Evolutionary conservation across 805 yeast species (phyloP).

Genomic region (Candida coquimbonensis): DNA sequence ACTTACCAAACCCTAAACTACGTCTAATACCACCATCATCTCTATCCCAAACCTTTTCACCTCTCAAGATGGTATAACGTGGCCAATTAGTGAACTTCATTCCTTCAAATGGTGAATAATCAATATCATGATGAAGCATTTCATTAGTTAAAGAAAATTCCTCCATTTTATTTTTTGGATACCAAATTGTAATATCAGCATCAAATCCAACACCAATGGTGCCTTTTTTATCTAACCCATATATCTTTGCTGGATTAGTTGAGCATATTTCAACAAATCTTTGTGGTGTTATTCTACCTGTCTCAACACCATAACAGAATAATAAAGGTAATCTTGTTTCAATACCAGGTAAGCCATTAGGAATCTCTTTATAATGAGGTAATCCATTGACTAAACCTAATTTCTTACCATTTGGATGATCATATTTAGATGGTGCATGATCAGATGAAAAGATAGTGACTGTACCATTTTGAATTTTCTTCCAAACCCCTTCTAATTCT

Average conservation of each 20-base stretch:
- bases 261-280: conserved; percentile 38
- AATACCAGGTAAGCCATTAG: conserved; percentile 44
- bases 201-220: conserved; percentile 38
- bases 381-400: conserved; percentile 32
- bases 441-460: conserved; percentile 40
- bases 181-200: conserved; percentile 44
- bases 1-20: conserved; percentile 18
- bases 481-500: conserved; percentile 40
- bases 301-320: conserved; percentile 38
- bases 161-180: conserved; percentile 29
- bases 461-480: conserved; percentile 38
- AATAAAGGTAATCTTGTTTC: conserved; percentile 40
- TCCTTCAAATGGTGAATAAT: conserved; percentile 35
- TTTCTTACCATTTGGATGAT: conserved; percentile 36
- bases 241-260: conserved; percentile 39
- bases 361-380: conserved; percentile 36
- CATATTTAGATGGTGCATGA: conserved; percentile 39
- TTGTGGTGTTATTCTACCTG: conserved; percentile 33
- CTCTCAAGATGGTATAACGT: conserved; percentile 34
- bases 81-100: conserved; percentile 39
- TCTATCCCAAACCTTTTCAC: conserved; percentile 27
- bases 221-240: conserved; percentile 38
- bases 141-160: conserved; percentile 24
- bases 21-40: conserved; percentile 18
- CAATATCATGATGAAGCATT: conserved; percentile 31